phyloP scores from a whole-genome alignment of 495 filamentous ascomycete species.

The Xylaria intraflava region DNA sequence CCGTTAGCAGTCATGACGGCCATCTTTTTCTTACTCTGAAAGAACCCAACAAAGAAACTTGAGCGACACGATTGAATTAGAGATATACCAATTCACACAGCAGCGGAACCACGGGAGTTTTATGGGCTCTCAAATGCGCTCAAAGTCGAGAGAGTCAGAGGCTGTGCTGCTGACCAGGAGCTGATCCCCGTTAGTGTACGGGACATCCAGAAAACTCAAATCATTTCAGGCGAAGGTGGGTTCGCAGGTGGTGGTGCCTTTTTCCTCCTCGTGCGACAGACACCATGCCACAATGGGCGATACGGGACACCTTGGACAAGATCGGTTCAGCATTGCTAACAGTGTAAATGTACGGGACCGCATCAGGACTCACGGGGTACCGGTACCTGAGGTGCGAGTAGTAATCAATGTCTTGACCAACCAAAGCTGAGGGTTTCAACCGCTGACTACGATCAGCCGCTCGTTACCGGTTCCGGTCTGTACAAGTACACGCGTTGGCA shows the following conservation, averaged over 20 bases:
- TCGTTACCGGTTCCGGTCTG: too few species aligned
- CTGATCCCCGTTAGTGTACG: conserved; percentile 6
- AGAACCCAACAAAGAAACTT: conserved; percentile 7
- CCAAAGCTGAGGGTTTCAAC: neutral
- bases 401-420: conserved; percentile 6
- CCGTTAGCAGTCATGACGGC: conserved; percentile 24
- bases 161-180: conserved; percentile 14
- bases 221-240: conserved; percentile 10
- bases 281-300: conserved; percentile 3
- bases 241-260: neutral
- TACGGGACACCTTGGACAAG: too few species aligned
- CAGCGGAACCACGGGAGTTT: neutral
- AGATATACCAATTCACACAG: conserved; percentile 1
- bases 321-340: too few species aligned
- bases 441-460: conserved; percentile 13
- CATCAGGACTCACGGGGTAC: too few species aligned
- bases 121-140: conserved; percentile 8
- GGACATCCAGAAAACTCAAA: conserved; percentile 14
- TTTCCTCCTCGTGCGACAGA: conserved; percentile 4
- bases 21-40: conserved; percentile 13
- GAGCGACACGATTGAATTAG: conserved; percentile 1
- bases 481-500: too few species aligned
- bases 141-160: conserved; percentile 2
- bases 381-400: too few species aligned
- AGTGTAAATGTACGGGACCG: too few species aligned